Evolutionary conservation across 2,329 filamentous ascomycete genomes (phyloP).

Genomic region (Xylaria sp.): DNA sequence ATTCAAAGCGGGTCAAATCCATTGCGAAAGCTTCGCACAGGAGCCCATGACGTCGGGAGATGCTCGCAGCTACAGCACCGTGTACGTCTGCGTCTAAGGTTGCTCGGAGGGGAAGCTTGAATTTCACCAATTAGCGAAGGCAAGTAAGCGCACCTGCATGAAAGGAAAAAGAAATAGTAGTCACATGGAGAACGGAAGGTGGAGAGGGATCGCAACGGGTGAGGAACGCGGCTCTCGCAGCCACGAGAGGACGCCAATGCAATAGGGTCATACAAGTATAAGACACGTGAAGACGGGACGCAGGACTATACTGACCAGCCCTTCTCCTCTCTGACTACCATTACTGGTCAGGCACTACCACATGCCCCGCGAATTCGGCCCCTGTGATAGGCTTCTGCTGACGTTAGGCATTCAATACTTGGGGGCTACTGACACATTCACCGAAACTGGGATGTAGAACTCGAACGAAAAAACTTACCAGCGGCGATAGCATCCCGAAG

Average conservation of each 20-base stretch:
- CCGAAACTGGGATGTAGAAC: neutral
- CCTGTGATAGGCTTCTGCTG: neutral
- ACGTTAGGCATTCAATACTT: neutral
- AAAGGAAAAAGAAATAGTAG: neutral
- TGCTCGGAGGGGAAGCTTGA: neutral
- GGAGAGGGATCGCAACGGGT: neutral
- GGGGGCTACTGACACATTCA: neutral
- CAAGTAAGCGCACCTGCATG: neutral
- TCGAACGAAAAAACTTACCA: no score
- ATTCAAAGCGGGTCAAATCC: slow-evolving; percentile 14
- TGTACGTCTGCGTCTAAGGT: neutral
- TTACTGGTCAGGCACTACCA: neutral
- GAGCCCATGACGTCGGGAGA: neutral
- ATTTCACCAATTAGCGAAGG: neutral
- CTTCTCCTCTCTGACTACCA: neutral
- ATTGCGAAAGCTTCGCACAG: slow-evolving; percentile 20
- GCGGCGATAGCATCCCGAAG: neutral
- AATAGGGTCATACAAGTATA: neutral
- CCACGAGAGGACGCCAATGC: no score
- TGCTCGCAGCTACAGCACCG: neutral
- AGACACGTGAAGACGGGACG: neutral
- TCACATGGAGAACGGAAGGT: neutral
- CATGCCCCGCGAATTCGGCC: neutral
- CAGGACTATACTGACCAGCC: neutral
- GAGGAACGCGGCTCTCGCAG: neutral